Evolutionary conservation across 2,329 filamentous ascomycete species (phyloP).

Genomic region (Monosporascus sp.): DNA sequence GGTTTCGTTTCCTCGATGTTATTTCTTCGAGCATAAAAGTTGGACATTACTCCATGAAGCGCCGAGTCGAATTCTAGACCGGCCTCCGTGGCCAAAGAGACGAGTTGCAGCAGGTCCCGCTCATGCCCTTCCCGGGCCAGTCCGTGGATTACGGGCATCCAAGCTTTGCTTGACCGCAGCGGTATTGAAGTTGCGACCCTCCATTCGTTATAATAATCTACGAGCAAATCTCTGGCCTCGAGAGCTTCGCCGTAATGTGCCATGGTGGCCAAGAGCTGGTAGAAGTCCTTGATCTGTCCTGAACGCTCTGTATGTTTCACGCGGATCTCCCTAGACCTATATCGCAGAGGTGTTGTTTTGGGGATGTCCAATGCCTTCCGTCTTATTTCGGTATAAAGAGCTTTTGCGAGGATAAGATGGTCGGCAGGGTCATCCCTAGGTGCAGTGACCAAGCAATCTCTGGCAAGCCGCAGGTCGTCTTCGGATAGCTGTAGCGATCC

Average conservation of each 20-base stretch:
- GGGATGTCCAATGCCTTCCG: slow-evolving; percentile 8
- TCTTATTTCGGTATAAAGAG: slow-evolving; percentile 35
- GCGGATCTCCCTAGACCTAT: slow-evolving; percentile 5
- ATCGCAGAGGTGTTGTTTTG: slow-evolving; percentile 2
- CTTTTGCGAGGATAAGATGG: slow-evolving; percentile 42
- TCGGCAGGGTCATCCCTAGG: slow-evolving; percentile 38
- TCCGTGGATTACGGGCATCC: slow-evolving; percentile 52
- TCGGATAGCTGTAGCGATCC: slow-evolving; percentile 27
- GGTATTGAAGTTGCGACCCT: slow-evolving; percentile 2
- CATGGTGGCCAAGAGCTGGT: slow-evolving; percentile 16
- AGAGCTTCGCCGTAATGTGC: slow-evolving; percentile 24
- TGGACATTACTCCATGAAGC: slow-evolving; percentile 51
- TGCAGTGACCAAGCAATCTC: slow-evolving; percentile 36
- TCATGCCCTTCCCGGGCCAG: slow-evolving; percentile 56
- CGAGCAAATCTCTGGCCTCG: slow-evolving; percentile 22
- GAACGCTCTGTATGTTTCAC: not conserved
- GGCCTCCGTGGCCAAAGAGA: slow-evolving; percentile 44
- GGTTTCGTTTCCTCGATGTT: slow-evolving; percentile 55
- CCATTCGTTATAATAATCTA: slow-evolving; percentile 10
- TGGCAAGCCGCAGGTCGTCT: slow-evolving; percentile 39
- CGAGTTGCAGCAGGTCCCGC: slow-evolving; percentile 50
- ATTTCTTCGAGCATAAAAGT: slow-evolving; percentile 55
- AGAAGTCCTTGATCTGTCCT: slow-evolving; percentile 16
- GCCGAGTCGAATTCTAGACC: slow-evolving; percentile 38
- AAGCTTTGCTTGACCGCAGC: slow-evolving; percentile 33